A percentile compares a stretch with the other conserved stretches of the same genome.
These are phyloP conservation scores for Hanseniaspora sp. DNA, from an alignment of 1,139 yeast genomes.

Conservation along the genomic window DNA sequence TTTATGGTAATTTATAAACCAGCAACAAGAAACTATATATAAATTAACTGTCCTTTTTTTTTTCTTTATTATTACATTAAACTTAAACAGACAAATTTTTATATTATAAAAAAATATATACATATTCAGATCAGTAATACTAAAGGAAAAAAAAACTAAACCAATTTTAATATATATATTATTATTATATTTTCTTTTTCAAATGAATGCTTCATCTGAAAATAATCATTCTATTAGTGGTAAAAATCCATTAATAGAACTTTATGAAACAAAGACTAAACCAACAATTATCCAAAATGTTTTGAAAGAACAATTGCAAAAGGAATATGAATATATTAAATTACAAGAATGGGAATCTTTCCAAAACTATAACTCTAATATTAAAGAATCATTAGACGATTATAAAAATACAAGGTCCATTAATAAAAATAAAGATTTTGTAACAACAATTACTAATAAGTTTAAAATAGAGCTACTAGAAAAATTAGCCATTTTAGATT, in stretches of 20 bases:
- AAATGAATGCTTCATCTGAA: not conserved
- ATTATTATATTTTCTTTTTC: too few species aligned
- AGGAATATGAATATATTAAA: slow-evolving; percentile 9
- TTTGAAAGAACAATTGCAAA: slow-evolving; percentile 4
- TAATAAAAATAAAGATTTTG: not conserved
- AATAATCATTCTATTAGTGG: not conserved
- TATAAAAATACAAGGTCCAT: not conserved
- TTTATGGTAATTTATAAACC: too few species aligned
- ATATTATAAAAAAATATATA: too few species aligned
- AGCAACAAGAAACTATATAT: too few species aligned
- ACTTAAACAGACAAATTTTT: too few species aligned
- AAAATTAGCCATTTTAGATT: not conserved
- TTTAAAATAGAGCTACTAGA: slow-evolving; percentile 1
- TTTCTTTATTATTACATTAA: too few species aligned
- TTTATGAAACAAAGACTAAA: not conserved
- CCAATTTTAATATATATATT: too few species aligned
- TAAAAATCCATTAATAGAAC: not conserved
- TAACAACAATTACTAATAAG: not conserved
- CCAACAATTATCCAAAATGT: not conserved
- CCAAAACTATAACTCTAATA: slow-evolving; percentile 5
- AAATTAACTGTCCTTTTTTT: too few species aligned
- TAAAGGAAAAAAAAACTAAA: too few species aligned
- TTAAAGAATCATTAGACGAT: slow-evolving; percentile 1
- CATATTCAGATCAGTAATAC: too few species aligned
- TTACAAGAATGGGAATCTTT: slow-evolving; percentile 15